Evolutionary conservation across 495 filamentous ascomycete genomes (phyloP).

Genomic region (Ramalina intermedia): DNA sequence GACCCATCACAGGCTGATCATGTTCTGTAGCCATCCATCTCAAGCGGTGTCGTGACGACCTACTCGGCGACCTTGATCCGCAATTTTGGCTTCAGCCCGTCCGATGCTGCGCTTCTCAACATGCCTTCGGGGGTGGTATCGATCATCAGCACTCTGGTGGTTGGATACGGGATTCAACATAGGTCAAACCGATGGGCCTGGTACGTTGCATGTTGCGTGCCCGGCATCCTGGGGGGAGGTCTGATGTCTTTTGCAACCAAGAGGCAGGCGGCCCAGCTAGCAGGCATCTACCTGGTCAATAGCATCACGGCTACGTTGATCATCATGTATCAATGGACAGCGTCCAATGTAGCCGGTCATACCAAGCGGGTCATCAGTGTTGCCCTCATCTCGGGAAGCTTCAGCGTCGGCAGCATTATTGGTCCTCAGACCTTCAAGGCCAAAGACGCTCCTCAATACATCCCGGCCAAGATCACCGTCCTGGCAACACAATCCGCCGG

Average conservation of each 20-base stretch:
- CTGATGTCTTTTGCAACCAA: slow-evolving; percentile 45
- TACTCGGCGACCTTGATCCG: slow-evolving; percentile 47
- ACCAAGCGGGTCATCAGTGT: slow-evolving; percentile 39
- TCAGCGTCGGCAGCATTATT: slow-evolving; percentile 52
- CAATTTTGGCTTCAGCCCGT: slow-evolving; percentile 41
- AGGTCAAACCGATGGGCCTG: slow-evolving; percentile 37
- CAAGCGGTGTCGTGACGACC: slow-evolving; percentile 45
- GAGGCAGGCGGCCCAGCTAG: slow-evolving; percentile 36
- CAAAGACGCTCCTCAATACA: slow-evolving; percentile 43
- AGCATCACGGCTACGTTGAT: slow-evolving; percentile 28
- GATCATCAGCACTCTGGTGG: slow-evolving; percentile 38
- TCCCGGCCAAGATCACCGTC: slow-evolving; percentile 47
- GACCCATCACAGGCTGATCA: background rate
- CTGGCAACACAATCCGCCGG: slow-evolving; percentile 32
- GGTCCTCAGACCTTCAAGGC: slow-evolving; percentile 52
- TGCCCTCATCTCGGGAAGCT: slow-evolving; percentile 41
- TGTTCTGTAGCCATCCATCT: slow-evolving; percentile 30
- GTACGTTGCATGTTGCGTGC: slow-evolving; percentile 29
- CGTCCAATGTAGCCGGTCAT: slow-evolving; percentile 33
- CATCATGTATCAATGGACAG: slow-evolving; percentile 35
- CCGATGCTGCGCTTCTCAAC: slow-evolving; percentile 44
- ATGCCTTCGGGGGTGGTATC: slow-evolving; percentile 47
- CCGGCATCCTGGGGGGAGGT: slow-evolving; percentile 39
- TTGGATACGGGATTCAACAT: slow-evolving; percentile 30
- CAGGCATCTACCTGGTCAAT: slow-evolving; percentile 53